Evolutionary conservation across 1,284 basidiomycete genomes (phyloP).

Genomic region (Rhodotorula sp.): DNA sequence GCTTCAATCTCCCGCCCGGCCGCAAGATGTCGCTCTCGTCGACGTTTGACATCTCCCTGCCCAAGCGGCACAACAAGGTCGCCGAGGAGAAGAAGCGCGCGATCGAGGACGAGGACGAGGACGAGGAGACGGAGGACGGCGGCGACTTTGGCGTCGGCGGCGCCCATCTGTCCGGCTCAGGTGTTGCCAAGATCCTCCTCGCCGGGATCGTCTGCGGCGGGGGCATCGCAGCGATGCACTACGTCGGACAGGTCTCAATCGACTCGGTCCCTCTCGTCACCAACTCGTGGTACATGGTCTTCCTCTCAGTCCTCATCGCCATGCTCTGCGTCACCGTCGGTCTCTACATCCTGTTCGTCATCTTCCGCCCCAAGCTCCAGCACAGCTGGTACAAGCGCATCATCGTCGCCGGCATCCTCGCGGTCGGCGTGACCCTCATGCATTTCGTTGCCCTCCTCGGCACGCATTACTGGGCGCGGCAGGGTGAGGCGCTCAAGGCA

Average conservation of each 20-base stretch:
- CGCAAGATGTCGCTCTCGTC: background rate
- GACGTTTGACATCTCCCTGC: background rate
- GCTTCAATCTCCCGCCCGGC: conserved; percentile 1
- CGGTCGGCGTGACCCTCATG: conserved; percentile 50
- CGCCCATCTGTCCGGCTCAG: conserved; percentile 18
- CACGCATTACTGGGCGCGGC: conserved; percentile 36
- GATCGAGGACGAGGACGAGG: conserved; percentile 13
- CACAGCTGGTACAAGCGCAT: conserved; percentile 52
- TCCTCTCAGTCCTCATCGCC: conserved; percentile 52
- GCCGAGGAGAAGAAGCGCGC: conserved; percentile 38
- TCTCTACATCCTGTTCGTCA: conserved; percentile 55
- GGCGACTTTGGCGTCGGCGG: conserved; percentile 46
- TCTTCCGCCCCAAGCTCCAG: conserved; percentile 53
- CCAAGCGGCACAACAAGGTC: conserved; percentile 42
- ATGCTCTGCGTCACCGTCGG: conserved; percentile 51
- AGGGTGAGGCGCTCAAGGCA: conserved; percentile 11
- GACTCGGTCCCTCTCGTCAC: conserved; percentile 50
- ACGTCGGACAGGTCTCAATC: conserved; percentile 54
- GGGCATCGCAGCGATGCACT: conserved; percentile 54
- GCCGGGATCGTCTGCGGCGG: conserved; percentile 52
- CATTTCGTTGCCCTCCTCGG: conserved; percentile 47
- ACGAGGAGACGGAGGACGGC: conserved; percentile 34
- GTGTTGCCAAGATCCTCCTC: conserved; percentile 50
- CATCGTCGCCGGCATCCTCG: conserved; percentile 50
- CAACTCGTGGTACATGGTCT: conserved; percentile 49